Conservation (phyloP, 2,329 filamentous ascomycete genomes). For the Monosporascus sp. region DNA sequence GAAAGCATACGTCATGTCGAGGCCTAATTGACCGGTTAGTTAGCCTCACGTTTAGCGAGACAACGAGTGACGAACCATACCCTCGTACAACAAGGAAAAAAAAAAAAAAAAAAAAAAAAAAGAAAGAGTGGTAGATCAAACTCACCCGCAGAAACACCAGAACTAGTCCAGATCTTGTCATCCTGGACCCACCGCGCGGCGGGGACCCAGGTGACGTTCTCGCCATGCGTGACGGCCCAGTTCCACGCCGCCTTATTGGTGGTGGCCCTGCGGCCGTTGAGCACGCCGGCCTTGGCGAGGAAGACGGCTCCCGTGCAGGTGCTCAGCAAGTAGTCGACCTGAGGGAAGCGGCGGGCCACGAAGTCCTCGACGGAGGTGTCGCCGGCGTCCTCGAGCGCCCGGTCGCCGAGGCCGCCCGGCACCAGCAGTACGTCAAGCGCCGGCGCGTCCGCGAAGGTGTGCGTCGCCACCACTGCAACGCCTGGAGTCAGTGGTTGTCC, state of each 20-base stretch:
- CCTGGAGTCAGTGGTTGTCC: too few species aligned
- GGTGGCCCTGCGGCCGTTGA: constrained; percentile 53
- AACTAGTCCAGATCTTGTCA: constrained; percentile 57
- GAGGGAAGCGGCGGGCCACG: constrained; percentile 33
- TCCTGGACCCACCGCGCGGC: constrained; percentile 55
- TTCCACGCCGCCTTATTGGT: constrained; percentile 53
- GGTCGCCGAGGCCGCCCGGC: constrained; percentile 31
- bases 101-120: constrained; percentile 10
- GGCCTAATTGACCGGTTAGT: too few species aligned
- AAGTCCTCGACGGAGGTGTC: constrained; percentile 31
- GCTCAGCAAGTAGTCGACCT: constrained; percentile 48
- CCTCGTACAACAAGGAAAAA: too few species aligned
- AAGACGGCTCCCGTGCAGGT: constrained; percentile 57
- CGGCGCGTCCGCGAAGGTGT: constrained; percentile 29
- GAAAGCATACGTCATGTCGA: too few species aligned
- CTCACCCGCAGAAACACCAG: constrained; percentile 49
- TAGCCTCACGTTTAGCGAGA: too few species aligned
- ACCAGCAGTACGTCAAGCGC: constrained; percentile 32
- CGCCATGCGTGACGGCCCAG: constrained; percentile 33
- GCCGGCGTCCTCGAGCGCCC: constrained; percentile 10
- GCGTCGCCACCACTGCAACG: constrained; percentile 20
- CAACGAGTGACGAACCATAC: too few species aligned
- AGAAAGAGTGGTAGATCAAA: neutral
- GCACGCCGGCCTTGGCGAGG: constrained; percentile 47
- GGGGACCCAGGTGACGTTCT: constrained; percentile 47